phyloP scores from a whole-genome alignment of 768 basidiomycete species.

The Tricholoma furcatifolium region DNA sequence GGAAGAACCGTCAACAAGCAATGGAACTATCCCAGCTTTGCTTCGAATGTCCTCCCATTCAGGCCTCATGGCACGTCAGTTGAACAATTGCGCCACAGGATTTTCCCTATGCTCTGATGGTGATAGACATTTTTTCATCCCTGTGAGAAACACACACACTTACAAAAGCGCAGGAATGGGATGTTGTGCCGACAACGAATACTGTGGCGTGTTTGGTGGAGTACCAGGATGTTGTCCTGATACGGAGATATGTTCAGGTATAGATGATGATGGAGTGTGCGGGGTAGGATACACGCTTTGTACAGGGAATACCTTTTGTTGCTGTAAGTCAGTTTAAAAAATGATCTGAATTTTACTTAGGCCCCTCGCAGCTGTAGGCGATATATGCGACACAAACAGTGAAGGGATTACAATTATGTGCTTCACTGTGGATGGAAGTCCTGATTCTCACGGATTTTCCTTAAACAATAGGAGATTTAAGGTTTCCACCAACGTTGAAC shows the following conservation, averaged over 20 bases:
- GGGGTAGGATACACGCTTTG: neutral
- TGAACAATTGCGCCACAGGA: constrained; percentile 6
- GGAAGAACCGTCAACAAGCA: neutral
- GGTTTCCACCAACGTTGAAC: too few species aligned
- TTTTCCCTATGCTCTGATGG: constrained; percentile 12
- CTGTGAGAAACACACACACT: too few species aligned
- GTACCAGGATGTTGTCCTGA: neutral
- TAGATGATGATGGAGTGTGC: neutral
- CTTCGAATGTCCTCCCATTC: constrained; percentile 2
- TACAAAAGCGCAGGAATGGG: neutral
- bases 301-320: neutral
- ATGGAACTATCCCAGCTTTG: constrained; percentile 4
- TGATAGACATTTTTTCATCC: neutral
- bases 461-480: too few species aligned
- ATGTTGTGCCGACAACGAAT: neutral
- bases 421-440: too few species aligned
- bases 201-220: neutral
- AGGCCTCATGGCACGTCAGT: constrained; percentile 1
- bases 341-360: too few species aligned
- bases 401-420: too few species aligned
- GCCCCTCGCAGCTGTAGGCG: neutral
- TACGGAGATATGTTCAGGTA: neutral
- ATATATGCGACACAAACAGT: neutral
- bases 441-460: too few species aligned
- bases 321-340: neutral